Evolutionary conservation across 345 rosid genomes (phyloP).

Genomic region (Pistacia vera): DNA sequence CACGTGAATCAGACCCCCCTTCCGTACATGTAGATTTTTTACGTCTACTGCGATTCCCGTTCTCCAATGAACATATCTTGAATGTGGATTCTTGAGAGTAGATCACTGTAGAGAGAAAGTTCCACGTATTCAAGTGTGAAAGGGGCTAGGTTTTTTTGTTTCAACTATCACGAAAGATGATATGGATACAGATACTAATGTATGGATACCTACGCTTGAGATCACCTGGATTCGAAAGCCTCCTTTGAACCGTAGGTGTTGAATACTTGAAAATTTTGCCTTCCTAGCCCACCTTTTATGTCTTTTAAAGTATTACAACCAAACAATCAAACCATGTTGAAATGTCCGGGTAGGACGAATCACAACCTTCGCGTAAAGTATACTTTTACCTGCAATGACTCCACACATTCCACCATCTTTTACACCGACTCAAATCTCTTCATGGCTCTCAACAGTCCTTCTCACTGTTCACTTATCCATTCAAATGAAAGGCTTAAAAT

Average conservation of each 20-base stretch:
- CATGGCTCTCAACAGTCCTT: neutral
- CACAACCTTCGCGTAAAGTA: neutral
- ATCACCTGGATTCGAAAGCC: neutral
- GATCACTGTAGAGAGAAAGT: slow-evolving; percentile 10
- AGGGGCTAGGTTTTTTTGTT: slow-evolving; percentile 27
- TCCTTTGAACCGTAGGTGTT: neutral
- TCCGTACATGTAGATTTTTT: too few relatives aligned
- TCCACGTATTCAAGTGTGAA: slow-evolving; percentile 34
- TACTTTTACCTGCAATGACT: neutral
- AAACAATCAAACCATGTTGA: slow-evolving; percentile 17
- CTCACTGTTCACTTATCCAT: slow-evolving; percentile 27
- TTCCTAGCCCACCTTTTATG: slow-evolving; percentile 24
- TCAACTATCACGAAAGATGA: slow-evolving; percentile 30
- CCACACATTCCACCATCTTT: slow-evolving; percentile 18
- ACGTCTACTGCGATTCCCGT: too few relatives aligned
- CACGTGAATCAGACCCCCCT: too few relatives aligned
- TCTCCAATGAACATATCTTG: too few relatives aligned
- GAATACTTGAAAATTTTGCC: neutral
- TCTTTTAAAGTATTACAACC: neutral
- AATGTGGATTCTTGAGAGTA: too few relatives aligned
- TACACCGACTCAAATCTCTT: neutral
- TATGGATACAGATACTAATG: neutral
- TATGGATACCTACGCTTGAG: slow-evolving; percentile 14
- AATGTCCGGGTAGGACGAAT: slow-evolving; percentile 16
- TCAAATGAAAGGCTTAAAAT: slow-evolving; percentile 16